These are phyloP conservation scores for Cnidoscolus chayamansa DNA, from an alignment of 441 rosid genomes.

Conservation along the genomic window DNA sequence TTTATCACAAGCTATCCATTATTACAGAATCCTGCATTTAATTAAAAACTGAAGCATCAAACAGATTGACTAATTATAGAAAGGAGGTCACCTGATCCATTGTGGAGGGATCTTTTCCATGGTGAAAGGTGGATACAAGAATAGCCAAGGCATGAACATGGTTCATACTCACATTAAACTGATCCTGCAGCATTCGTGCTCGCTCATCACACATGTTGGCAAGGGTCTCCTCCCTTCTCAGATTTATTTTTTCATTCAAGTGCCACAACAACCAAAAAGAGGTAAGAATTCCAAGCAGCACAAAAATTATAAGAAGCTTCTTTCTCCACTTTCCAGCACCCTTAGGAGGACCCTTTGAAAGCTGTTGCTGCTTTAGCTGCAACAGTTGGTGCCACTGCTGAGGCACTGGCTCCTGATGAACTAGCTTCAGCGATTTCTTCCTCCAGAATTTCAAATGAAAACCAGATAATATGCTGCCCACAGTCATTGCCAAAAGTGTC, in stretches of 20 bases:
- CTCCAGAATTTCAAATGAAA: slow-evolving; percentile 33
- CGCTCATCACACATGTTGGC: slow-evolving; percentile 95
- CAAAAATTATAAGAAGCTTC: slow-evolving; percentile 49
- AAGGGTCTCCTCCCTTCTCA: slow-evolving; percentile 66
- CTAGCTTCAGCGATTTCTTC: slow-evolving; percentile 31
- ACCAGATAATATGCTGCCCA: slow-evolving; percentile 40
- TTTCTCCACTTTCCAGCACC: slow-evolving; percentile 79
- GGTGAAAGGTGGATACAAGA: slow-evolving; percentile 97
- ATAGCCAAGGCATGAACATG: slow-evolving; percentile 97
- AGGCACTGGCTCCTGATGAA: slow-evolving; percentile 39
- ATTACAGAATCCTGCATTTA: background rate
- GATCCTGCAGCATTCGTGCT: slow-evolving; percentile 97
- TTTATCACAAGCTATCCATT: background rate
- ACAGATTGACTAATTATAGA: background rate
- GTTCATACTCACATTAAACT: slow-evolving; percentile 97
- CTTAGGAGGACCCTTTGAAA: slow-evolving; percentile 42
- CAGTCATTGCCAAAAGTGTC: slow-evolving; percentile 40
- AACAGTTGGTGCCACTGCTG: slow-evolving; percentile 39
- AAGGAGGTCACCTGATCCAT: slow-evolving; percentile 74
- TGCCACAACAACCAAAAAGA: slow-evolving; percentile 73
- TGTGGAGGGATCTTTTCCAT: slow-evolving; percentile 88
- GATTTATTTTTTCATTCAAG: slow-evolving; percentile 33
- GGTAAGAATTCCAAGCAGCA: slow-evolving; percentile 47
- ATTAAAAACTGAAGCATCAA: slow-evolving; percentile 4
- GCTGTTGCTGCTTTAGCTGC: slow-evolving; percentile 57